phyloP scores from a whole-genome alignment of 139 green algal genomes.

The Picochlorum sp. region DNA sequence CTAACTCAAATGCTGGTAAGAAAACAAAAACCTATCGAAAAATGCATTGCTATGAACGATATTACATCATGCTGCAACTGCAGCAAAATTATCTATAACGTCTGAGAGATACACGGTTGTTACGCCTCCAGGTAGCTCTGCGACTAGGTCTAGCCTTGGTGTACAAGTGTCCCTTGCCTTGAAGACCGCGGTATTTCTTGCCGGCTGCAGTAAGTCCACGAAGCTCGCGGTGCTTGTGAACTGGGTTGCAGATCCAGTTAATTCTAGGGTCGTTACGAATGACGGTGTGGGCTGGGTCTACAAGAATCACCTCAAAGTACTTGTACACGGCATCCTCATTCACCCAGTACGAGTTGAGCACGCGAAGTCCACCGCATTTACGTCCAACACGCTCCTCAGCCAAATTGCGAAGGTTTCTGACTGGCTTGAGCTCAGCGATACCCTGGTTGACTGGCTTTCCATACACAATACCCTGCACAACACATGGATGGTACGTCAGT shows the following conservation, averaged over 20 bases:
- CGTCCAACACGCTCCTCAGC: slow-evolving; percentile 95
- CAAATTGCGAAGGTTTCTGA: slow-evolving; percentile 81
- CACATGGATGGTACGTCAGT: no score
- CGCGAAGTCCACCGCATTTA: slow-evolving; percentile 84
- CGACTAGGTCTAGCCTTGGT: slow-evolving; percentile 83
- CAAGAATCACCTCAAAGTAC: slow-evolving; percentile 99
- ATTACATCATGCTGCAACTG: slow-evolving; percentile 3
- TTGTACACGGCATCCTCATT: slow-evolving; percentile 99
- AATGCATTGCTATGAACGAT: background rate
- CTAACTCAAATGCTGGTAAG: no score
- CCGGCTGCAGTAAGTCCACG: slow-evolving; percentile 91
- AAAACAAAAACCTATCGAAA: no score
- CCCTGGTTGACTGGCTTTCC: slow-evolving; percentile 96
- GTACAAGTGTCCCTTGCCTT: slow-evolving; percentile 75
- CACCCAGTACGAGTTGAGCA: slow-evolving; percentile 99
- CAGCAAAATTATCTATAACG: slow-evolving; percentile 78
- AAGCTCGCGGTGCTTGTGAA: slow-evolving; percentile 98
- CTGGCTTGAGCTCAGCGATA: slow-evolving; percentile 95
- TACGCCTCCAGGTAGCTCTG: slow-evolving; percentile 79
- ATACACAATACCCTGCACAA: slow-evolving; percentile 85
- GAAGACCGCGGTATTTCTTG: slow-evolving; percentile 86
- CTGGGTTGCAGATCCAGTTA: slow-evolving; percentile 97
- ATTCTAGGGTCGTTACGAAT: slow-evolving; percentile 94
- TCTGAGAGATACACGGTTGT: slow-evolving; percentile 81
- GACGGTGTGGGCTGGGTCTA: slow-evolving; percentile 89